Percentiles rank a stretch among this genome's conserved stretches.
Conservation (phyloP, 345 rosid genomes). For the Sisymbrium altissimum region DNA sequence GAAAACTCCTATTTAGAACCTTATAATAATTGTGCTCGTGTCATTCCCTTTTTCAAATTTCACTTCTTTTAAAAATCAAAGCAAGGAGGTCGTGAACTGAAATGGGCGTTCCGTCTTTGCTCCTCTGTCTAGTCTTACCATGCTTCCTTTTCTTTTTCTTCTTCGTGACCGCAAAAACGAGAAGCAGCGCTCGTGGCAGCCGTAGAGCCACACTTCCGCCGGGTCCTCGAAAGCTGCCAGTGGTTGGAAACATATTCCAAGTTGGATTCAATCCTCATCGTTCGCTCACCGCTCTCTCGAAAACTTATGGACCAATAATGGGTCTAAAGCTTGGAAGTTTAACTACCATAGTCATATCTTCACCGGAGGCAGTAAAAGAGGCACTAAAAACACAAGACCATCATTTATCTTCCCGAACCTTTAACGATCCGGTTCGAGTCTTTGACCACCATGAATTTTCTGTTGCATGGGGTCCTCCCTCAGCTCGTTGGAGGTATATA, state of each 20-base stretch:
- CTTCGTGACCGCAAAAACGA: not conserved
- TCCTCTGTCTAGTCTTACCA: not conserved
- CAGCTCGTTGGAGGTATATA: constrained; percentile 35
- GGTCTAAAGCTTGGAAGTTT: constrained; percentile 32
- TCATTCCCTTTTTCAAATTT: not conserved
- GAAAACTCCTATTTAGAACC: too few species aligned
- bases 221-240: constrained; percentile 33
- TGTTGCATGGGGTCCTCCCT: constrained; percentile 12
- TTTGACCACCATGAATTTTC: constrained; percentile 29
- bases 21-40: too few species aligned
- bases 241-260: constrained; percentile 45
- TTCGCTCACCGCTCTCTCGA: constrained; percentile 27
- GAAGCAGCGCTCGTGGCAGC: not conserved
- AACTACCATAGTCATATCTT: constrained; percentile 27
- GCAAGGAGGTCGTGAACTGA: not conserved
- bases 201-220: constrained; percentile 10
- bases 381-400: constrained; percentile 36
- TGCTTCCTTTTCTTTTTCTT: not conserved
- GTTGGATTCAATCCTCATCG: constrained; percentile 37
- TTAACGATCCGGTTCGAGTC: constrained; percentile 28
- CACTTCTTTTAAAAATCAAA: not conserved
- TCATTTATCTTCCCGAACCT: constrained; percentile 18
- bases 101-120: not conserved
- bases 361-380: constrained; percentile 32
- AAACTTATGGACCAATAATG: constrained; percentile 44